phyloP scores from a whole-genome alignment of 108 stramenopile species.

The Epithemia pelagica region DNA sequence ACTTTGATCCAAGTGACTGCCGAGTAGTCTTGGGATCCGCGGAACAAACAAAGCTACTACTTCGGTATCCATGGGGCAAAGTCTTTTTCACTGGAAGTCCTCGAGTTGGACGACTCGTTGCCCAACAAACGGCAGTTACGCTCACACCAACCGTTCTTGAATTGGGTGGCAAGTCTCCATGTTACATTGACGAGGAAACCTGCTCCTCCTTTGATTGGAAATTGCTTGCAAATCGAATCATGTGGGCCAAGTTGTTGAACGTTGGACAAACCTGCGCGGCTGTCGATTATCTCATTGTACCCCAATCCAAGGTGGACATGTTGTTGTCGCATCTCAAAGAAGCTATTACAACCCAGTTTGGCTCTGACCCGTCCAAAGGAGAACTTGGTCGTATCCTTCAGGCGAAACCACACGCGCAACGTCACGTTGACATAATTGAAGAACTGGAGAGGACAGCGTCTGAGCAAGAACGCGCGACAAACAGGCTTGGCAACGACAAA shows the following conservation, averaged over 20 bases:
- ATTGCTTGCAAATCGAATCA: constrained; percentile 47
- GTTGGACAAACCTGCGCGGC: constrained; percentile 87
- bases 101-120: constrained; percentile 59
- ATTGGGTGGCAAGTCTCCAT: constrained; percentile 89
- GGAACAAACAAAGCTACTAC: constrained; percentile 44
- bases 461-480: neutral
- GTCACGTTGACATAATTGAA: constrained; percentile 27
- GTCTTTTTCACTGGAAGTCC: constrained; percentile 88
- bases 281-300: constrained; percentile 59
- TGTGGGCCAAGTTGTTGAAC: constrained; percentile 70
- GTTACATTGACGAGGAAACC: constrained; percentile 51
- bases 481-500: neutral
- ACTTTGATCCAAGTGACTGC: constrained; percentile 56
- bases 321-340: constrained; percentile 4
- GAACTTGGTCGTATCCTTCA: constrained; percentile 44
- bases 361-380: constrained; percentile 14
- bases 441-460: constrained; percentile 25
- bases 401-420: constrained; percentile 24
- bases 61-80: constrained; percentile 56
- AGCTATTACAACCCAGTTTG: constrained; percentile 24
- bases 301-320: constrained; percentile 6
- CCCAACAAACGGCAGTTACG: constrained; percentile 68
- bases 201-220: constrained; percentile 16
- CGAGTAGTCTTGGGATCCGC: constrained; percentile 70
- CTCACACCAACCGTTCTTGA: constrained; percentile 85